phyloP scores from a whole-genome alignment of 2,329 filamentous ascomycete genomes.

The Fulvia fulva region DNA sequence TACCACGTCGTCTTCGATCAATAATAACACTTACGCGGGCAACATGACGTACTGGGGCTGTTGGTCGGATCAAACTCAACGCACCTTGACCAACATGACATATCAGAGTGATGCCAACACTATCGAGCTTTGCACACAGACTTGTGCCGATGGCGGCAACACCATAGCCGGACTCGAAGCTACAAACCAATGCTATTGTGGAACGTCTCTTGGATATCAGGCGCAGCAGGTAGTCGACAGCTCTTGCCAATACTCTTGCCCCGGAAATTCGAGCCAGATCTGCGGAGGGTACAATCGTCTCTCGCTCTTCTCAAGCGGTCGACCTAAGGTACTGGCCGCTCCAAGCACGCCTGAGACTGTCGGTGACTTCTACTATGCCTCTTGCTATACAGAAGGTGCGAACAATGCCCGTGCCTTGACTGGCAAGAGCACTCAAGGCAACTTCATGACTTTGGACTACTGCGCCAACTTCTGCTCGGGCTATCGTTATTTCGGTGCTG shows the following conservation, averaged over 20 bases:
- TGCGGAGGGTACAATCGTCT: slow-evolving; percentile 34
- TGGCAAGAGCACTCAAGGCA: slow-evolving; percentile 23
- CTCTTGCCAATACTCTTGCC: slow-evolving; percentile 29
- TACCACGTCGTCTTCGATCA: slow-evolving; percentile 15
- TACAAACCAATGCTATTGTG: slow-evolving; percentile 35
- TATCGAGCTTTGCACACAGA: slow-evolving; percentile 30
- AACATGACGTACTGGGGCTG: slow-evolving; percentile 38
- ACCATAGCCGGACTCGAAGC: slow-evolving; percentile 36
- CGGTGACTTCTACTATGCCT: slow-evolving; percentile 25
- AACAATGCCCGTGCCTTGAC: slow-evolving; percentile 26
- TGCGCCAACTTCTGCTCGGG: slow-evolving; percentile 35
- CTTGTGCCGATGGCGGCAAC: slow-evolving; percentile 31
- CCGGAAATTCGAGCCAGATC: slow-evolving; percentile 30
- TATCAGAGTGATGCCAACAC: slow-evolving; percentile 31
- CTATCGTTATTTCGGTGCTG: slow-evolving; percentile 33
- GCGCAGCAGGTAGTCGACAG: slow-evolving; percentile 29
- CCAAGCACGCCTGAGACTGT: slow-evolving; percentile 29
- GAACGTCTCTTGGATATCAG: slow-evolving; percentile 26
- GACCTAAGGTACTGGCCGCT: slow-evolving; percentile 16
- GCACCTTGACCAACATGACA: slow-evolving; percentile 23
- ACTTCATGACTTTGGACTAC: slow-evolving; percentile 39
- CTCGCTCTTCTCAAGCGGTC: slow-evolving; percentile 30
- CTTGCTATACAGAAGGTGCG: slow-evolving; percentile 32
- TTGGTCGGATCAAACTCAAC: slow-evolving; percentile 30
- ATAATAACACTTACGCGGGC: slow-evolving; percentile 33